Conservation (phyloP, 768 basidiomycete species). For the Saitozyma podzolica region DNA sequence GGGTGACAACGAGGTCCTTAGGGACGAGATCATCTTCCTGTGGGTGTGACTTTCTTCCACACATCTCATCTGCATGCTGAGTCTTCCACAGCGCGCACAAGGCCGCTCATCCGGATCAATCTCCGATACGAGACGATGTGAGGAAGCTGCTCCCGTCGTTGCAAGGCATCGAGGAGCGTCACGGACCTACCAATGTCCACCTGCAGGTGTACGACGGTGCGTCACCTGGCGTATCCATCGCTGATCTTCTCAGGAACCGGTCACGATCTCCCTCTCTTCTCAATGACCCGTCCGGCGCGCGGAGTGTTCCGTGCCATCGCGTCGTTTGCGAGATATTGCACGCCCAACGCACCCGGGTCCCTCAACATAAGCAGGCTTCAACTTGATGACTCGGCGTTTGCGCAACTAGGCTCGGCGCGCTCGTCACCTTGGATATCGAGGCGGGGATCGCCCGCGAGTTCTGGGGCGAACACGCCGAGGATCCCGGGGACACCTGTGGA, state of each 20-base stretch:
- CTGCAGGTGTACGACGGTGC: conserved; percentile 87
- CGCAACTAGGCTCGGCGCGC: too few species aligned
- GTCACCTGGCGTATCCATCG: conserved; percentile 15
- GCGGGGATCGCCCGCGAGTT: too few species aligned
- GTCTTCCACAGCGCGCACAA: conserved; percentile 67
- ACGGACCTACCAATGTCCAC: conserved; percentile 72
- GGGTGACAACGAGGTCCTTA: conserved; percentile 84
- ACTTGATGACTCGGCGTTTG: too few species aligned
- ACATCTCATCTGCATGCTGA: conserved; percentile 11
- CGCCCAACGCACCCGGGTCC: conserved; percentile 35
- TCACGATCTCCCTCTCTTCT: conserved; percentile 73
- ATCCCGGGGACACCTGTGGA: too few species aligned
- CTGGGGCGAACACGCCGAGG: too few species aligned
- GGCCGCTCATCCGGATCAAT: conserved; percentile 78
- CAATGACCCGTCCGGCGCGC: conserved; percentile 53
- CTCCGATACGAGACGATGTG: conserved; percentile 63
- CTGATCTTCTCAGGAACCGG: conserved; percentile 62
- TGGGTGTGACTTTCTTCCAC: conserved; percentile 19
- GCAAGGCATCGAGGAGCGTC: conserved; percentile 49
- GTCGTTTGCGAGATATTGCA: conserved; percentile 53
- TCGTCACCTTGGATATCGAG: too few species aligned
- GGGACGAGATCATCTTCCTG: conserved; percentile 89
- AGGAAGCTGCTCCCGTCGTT: conserved; percentile 53
- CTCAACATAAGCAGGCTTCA: too few species aligned
- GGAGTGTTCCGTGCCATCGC: conserved; percentile 55